Conservation (phyloP, 257 asterid species). For the Nicotiana otophora region DNA sequence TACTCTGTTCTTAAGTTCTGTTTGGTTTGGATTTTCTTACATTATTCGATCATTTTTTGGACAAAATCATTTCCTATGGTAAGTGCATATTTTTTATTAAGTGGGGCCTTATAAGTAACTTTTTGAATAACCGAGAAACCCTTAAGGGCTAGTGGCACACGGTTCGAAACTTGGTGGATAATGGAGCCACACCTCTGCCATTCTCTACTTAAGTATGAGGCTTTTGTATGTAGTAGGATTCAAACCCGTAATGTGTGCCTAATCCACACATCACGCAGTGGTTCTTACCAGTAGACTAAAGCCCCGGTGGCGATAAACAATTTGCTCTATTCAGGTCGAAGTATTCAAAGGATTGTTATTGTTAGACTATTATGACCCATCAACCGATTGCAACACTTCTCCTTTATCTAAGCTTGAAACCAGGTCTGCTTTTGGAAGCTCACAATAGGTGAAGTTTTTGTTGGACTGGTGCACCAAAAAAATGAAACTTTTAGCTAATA, state of each 20-base stretch:
- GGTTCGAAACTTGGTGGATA: too few relatives aligned
- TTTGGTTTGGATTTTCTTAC: background rate
- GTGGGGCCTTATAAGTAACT: background rate
- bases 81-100: background rate
- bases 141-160: too few relatives aligned
- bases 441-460: background rate
- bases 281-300: too few relatives aligned
- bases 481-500: background rate
- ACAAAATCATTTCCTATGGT: background rate
- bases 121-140: too few relatives aligned
- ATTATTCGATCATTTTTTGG: background rate
- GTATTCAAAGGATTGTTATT: background rate
- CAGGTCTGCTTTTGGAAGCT: slow-evolving; percentile 3
- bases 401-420: background rate
- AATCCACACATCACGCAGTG: too few relatives aligned
- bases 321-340: background rate
- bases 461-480: background rate
- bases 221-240: too few relatives aligned
- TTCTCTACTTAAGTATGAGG: too few relatives aligned
- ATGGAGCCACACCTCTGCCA: too few relatives aligned
- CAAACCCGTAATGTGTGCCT: too few relatives aligned
- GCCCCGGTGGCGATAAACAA: background rate
- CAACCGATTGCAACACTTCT: background rate
- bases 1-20: background rate
- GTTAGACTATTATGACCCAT: background rate